Evolutionary conservation across 208 protist species (phyloP).

Genomic region (Wallacemonas rigidus): DNA sequence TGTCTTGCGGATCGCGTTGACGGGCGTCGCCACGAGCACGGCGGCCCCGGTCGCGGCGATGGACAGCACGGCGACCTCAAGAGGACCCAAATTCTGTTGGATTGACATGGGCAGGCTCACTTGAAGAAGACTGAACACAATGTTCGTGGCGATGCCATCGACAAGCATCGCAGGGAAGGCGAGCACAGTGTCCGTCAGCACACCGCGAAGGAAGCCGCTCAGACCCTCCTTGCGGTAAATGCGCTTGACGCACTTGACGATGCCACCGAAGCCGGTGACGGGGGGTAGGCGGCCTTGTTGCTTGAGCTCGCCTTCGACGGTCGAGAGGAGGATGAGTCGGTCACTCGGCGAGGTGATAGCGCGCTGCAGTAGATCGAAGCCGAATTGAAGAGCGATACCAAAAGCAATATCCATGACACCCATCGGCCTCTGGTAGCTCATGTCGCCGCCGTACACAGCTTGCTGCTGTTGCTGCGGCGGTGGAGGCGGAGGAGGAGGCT

Average conservation of each 20-base stretch:
- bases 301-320: slow-evolving; percentile 80
- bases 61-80: slow-evolving; percentile 48
- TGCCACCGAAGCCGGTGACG: slow-evolving; percentile 57
- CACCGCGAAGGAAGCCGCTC: slow-evolving; percentile 60
- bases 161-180: slow-evolving; percentile 53
- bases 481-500: not conserved
- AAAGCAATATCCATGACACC: slow-evolving; percentile 15
- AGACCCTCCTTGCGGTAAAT: slow-evolving; percentile 68
- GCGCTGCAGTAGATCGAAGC: slow-evolving; percentile 64
- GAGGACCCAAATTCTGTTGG: slow-evolving; percentile 42
- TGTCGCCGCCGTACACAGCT: not conserved
- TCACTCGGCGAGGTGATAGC: slow-evolving; percentile 57
- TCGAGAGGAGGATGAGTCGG: slow-evolving; percentile 63
- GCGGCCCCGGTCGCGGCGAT: slow-evolving; percentile 49
- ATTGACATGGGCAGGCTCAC: slow-evolving; percentile 38
- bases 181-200: slow-evolving; percentile 63
- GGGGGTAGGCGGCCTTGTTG: slow-evolving; percentile 66
- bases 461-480: not conserved
- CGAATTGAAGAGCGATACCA: slow-evolving; percentile 46
- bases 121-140: slow-evolving; percentile 52
- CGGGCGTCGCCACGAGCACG: slow-evolving; percentile 67
- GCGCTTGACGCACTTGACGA: slow-evolving; percentile 42
- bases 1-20: slow-evolving; percentile 69
- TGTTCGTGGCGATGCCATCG: slow-evolving; percentile 50
- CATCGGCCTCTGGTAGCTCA: not conserved